These are phyloP conservation scores for Raddia distichophylla DNA, from an alignment of 176 grass and related monocot species.

Conservation along the genomic window DNA sequence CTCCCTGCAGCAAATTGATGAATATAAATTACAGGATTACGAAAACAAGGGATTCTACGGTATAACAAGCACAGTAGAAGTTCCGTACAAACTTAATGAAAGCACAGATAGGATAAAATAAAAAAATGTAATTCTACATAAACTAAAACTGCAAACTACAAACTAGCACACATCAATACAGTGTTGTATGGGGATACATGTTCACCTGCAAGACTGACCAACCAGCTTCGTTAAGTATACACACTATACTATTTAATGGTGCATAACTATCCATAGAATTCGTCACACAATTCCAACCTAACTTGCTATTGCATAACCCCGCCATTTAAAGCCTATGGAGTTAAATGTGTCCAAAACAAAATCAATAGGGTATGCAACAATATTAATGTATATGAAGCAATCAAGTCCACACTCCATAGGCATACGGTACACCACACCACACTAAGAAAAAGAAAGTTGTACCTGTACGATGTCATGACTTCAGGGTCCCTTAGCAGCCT, in stretches of 20 bases:
- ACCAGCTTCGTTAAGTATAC: neutral
- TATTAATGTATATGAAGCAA: conserved; percentile 29
- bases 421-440: conserved; percentile 5
- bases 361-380: conserved; percentile 3
- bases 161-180: conserved; percentile 1
- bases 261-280: neutral
- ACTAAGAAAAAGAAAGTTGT: conserved; percentile 27
- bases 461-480: conserved; percentile 99
- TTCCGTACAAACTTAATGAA: neutral
- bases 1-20: conserved; percentile 55
- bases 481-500: conserved; percentile 86
- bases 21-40: neutral
- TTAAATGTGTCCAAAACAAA: conserved; percentile 17
- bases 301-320: neutral
- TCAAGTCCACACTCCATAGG: neutral
- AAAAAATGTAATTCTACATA: too few relatives aligned
- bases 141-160: conserved; percentile 2
- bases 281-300: neutral
- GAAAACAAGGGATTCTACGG: neutral
- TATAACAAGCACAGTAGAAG: neutral
- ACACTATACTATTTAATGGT: neutral
- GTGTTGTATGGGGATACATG: neutral
- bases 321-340: neutral
- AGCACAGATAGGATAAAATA: neutral
- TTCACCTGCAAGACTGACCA: conserved; percentile 1